Evolutionary conservation across 352 stramenopile species (phyloP).

Genomic region (Pythium phragmitis): DNA sequence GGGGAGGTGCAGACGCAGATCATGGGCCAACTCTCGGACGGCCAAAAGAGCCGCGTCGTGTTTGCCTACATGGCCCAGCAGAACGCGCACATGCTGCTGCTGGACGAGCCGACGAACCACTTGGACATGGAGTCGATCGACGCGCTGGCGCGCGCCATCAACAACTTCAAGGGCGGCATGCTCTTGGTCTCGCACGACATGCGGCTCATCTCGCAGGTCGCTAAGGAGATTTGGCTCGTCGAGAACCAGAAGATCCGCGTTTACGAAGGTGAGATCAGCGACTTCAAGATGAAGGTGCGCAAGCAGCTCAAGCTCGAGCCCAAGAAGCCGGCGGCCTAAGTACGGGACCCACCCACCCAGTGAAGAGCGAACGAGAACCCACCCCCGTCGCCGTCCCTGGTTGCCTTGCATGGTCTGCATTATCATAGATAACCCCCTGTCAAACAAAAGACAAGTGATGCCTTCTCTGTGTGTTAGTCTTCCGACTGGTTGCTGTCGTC

Average conservation of each 20-base stretch:
- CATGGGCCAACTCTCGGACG: constrained; percentile 95
- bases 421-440: background rate
- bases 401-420: background rate
- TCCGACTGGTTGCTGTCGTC: constrained; percentile 32
- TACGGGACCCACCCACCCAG: no score
- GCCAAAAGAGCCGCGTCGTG: constrained; percentile 97
- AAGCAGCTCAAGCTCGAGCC: constrained; percentile 82
- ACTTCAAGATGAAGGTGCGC: constrained; percentile 96
- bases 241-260: constrained; percentile 95
- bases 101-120: constrained; percentile 91
- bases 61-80: constrained; percentile 97
- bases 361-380: background rate
- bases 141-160: constrained; percentile 96
- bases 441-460: no score
- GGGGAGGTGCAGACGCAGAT: constrained; percentile 96
- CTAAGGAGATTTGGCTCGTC: constrained; percentile 99
- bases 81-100: constrained; percentile 95
- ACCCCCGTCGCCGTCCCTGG: background rate
- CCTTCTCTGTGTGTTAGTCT: constrained; percentile 2
- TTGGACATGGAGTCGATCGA: constrained; percentile 97
- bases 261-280: constrained; percentile 97
- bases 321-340: constrained; percentile 32
- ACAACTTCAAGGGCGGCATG: constrained; percentile 97
- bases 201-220: constrained; percentile 97
- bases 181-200: constrained; percentile 99